A percentile compares a stretch with the other conserved stretches of the same genome.
These are phyloP conservation scores for Lachancea dasiensis DNA, from an alignment of 805 yeast genomes.

Conservation along the genomic window DNA sequence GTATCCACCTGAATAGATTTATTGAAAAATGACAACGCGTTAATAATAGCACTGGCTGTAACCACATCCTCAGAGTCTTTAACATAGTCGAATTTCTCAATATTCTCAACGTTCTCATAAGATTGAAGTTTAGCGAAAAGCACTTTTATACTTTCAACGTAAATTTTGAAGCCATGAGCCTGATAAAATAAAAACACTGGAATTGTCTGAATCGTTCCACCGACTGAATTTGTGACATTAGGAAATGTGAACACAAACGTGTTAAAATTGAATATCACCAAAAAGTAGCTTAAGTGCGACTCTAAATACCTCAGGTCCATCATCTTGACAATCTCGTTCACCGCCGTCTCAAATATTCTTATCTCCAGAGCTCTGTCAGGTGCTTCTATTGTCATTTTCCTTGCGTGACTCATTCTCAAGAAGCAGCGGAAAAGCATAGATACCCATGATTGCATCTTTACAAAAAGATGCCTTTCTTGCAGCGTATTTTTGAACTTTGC, in stretches of 20 bases:
- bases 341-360: slow-evolving; percentile 34
- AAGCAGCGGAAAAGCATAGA: slow-evolving; percentile 40
- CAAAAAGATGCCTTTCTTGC: slow-evolving; percentile 46
- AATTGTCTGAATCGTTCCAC: slow-evolving; percentile 33
- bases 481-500: slow-evolving; percentile 59
- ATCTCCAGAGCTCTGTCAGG: slow-evolving; percentile 39
- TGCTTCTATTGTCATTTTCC: slow-evolving; percentile 27
- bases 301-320: slow-evolving; percentile 22
- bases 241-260: slow-evolving; percentile 33
- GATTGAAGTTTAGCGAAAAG: slow-evolving; percentile 23
- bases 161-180: slow-evolving; percentile 39
- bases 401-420: slow-evolving; percentile 41
- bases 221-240: slow-evolving; percentile 22
- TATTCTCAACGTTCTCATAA: slow-evolving; percentile 23
- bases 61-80: slow-evolving; percentile 36
- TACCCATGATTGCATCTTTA: slow-evolving; percentile 43
- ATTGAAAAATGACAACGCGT: slow-evolving; percentile 40
- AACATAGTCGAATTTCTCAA: slow-evolving; percentile 35
- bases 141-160: slow-evolving; percentile 16
- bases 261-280: slow-evolving; percentile 36
- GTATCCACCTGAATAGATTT: slow-evolving; percentile 38
- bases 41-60: slow-evolving; percentile 36
- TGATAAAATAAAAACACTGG: slow-evolving; percentile 47
- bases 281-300: slow-evolving; percentile 27
- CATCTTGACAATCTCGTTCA: slow-evolving; percentile 26